Percentiles rank a stretch among this genome's conserved stretches.
Evolutionary conservation across 169 alveolate genomes (phyloP).

Genomic region (Plasmodium knowlesi): DNA sequence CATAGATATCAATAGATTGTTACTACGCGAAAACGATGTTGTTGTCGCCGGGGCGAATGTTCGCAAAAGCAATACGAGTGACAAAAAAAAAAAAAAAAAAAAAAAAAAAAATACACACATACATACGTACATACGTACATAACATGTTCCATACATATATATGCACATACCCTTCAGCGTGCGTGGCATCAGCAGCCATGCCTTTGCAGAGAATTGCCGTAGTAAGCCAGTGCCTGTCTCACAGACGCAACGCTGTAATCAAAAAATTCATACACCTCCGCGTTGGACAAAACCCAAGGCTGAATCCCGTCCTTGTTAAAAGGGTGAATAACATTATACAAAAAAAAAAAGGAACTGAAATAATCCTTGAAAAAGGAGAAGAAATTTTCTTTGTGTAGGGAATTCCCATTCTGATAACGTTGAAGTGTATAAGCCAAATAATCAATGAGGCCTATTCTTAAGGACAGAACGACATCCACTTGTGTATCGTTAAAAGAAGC

Average conservation of each 20-base stretch:
- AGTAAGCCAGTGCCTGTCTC: constrained; percentile 26
- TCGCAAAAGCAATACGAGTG: neutral
- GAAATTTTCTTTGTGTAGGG: neutral
- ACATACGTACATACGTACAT: neutral
- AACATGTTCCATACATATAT: neutral
- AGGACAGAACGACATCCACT: constrained; percentile 45
- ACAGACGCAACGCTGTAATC: constrained; percentile 19
- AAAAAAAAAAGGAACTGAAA: constrained; percentile 43
- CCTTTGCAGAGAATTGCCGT: constrained; percentile 28
- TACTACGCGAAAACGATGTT: neutral
- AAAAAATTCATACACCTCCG: constrained; percentile 54
- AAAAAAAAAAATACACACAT: neutral
- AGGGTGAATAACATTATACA: constrained; percentile 46
- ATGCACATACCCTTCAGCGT: neutral
- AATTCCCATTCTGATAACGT: neutral
- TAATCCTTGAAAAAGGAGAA: constrained; percentile 13
- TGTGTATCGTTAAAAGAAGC: neutral
- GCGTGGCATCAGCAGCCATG: constrained; percentile 1
- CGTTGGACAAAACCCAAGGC: constrained; percentile 56
- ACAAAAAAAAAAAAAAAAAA: neutral
- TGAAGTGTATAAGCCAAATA: neutral
- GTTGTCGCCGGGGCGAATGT: neutral
- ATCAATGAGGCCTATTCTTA: constrained; percentile 28
- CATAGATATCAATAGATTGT: neutral
- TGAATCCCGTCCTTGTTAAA: constrained; percentile 65